These are phyloP conservation scores for Trichopus zeylanicus DNA, from an alignment of 116 monocot genomes.

Conservation along the genomic window DNA sequence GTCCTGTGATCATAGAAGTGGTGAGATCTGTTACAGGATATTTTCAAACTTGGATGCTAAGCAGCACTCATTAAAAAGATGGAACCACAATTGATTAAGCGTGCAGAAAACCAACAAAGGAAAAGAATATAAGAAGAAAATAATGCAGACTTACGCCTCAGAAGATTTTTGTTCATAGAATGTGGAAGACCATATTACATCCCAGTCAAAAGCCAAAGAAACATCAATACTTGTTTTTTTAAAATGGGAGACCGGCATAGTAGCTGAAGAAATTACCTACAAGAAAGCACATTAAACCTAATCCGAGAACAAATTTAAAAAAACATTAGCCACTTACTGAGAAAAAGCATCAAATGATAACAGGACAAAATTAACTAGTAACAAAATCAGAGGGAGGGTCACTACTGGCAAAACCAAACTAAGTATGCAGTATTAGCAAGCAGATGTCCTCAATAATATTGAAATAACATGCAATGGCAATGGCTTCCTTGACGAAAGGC, in stretches of 20 bases:
- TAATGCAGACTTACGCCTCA: conserved; percentile 22
- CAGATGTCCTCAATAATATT: neutral
- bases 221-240: neutral
- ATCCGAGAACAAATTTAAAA: no score
- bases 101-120: no score
- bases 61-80: no score
- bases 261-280: conserved; percentile 45
- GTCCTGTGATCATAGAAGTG: conserved; percentile 27
- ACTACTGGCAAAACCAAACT: neutral
- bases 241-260: conserved; percentile 10
- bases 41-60: neutral
- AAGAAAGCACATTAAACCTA: conserved; percentile 5
- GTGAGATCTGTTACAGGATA: neutral
- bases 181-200: neutral
- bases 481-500: neutral
- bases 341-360: neutral
- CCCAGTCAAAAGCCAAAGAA: neutral
- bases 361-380: neutral
- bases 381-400: neutral
- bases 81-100: no score
- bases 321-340: neutral
- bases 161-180: conserved; percentile 13
- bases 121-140: neutral
- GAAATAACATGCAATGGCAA: neutral
- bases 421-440: neutral